Percentiles rank a stretch among this genome's conserved stretches.
These are phyloP conservation scores for Colletotrichum sp. DNA, from an alignment of 2,329 filamentous ascomycete species.

Conservation along the genomic window DNA sequence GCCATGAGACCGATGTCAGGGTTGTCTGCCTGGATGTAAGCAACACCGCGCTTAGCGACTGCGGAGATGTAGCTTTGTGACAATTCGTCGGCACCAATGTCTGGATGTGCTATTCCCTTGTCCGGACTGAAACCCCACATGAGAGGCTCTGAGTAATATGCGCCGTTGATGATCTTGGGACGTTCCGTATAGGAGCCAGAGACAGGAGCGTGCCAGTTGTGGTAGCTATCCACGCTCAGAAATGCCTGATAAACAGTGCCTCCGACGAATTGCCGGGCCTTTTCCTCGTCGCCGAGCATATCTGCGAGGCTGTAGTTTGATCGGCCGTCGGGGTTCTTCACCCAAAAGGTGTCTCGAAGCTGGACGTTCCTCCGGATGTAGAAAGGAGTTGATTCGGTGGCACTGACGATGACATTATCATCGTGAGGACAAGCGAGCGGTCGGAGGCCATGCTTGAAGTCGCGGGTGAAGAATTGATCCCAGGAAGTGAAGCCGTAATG, in stretches of 20 bases:
- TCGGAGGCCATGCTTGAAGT: not conserved
- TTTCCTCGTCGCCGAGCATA: not conserved
- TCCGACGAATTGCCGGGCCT: not conserved
- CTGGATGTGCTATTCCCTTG: not conserved
- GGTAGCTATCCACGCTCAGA: not conserved
- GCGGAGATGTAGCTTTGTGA: not conserved
- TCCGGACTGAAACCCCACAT: not conserved
- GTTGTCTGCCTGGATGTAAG: not conserved
- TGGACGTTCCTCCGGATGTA: not conserved
- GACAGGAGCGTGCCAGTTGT: not conserved
- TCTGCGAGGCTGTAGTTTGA: not conserved
- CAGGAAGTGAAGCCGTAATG: not conserved
- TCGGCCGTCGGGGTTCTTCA: not conserved
- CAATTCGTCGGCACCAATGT: not conserved
- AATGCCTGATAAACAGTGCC: not conserved
- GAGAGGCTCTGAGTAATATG: not conserved
- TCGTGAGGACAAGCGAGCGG: not conserved
- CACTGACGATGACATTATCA: not conserved
- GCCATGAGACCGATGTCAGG: not conserved
- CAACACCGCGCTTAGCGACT: rapidly evolving
- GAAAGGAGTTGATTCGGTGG: not conserved
- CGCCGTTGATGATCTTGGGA: not conserved
- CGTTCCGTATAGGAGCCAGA: not conserved
- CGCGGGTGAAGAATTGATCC: not conserved
- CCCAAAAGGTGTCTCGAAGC: not conserved